These are phyloP conservation scores for Raddia distichophylla DNA, from an alignment of 176 grass and related monocot genomes.

Conservation along the genomic window DNA sequence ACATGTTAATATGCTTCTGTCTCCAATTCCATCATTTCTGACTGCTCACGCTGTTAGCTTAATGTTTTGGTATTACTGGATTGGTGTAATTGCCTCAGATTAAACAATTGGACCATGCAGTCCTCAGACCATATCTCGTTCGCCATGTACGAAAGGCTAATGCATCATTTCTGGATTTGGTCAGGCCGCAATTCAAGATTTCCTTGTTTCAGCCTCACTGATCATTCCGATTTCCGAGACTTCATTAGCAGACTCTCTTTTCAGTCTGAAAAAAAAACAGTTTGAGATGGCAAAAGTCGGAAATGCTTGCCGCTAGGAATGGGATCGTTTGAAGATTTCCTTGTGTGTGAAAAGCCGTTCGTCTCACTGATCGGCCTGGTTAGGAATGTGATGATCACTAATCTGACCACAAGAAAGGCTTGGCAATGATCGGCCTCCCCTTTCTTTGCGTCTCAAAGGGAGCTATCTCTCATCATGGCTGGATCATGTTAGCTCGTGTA, in stretches of 20 bases:
- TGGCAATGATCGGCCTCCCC: not conserved
- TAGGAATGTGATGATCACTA: slow-evolving; percentile 7
- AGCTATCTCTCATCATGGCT: slow-evolving; percentile 16
- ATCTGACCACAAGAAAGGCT: slow-evolving; percentile 8
- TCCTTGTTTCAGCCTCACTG: not conserved
- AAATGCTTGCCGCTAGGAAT: not conserved
- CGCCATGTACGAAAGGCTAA: not conserved
- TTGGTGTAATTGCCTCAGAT: not conserved
- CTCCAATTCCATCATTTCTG: not conserved
- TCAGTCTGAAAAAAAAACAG: not conserved
- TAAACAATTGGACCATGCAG: not conserved
- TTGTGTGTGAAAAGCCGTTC: not conserved
- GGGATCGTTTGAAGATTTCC: not conserved
- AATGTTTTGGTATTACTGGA: not conserved
- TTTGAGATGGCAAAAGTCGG: slow-evolving; percentile 1
- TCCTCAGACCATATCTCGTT: not conserved
- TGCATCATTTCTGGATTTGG: slow-evolving; percentile 1
- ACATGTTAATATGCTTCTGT: not conserved
- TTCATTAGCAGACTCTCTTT: not conserved
- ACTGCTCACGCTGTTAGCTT: not conserved
- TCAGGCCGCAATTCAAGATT: not conserved
- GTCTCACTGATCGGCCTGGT: slow-evolving; percentile 10
- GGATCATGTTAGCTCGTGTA: slow-evolving; percentile 22
- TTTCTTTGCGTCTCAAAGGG: slow-evolving; percentile 43
- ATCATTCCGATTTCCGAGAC: not conserved